Conservation (phyloP, 768 basidiomycete species). For the Mycena metata region DNA sequence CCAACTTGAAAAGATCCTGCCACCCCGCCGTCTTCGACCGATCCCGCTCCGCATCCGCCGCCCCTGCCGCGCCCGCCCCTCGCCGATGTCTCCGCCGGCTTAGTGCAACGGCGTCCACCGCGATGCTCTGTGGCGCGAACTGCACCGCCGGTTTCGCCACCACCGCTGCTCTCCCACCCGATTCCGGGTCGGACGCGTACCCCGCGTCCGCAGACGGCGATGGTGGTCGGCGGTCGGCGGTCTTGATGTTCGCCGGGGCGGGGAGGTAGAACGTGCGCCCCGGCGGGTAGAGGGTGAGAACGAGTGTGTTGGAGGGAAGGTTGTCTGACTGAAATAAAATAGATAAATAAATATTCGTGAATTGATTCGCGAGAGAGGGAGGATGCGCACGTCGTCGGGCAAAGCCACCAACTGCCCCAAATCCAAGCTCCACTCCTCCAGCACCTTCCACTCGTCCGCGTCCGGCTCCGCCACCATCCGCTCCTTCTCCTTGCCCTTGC, state of each 20-base stretch:
- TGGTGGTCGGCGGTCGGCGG: conserved; percentile 56
- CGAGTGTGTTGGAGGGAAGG: conserved; percentile 80
- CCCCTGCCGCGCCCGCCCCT: conserved; percentile 32
- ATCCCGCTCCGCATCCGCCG: conserved; percentile 33
- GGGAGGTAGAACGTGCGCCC: conserved; percentile 74
- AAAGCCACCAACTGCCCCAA: conserved; percentile 70
- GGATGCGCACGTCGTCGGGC: conserved; percentile 68
- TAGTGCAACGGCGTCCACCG: conserved; percentile 38
- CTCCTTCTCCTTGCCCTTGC: conserved; percentile 59
- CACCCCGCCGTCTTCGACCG: conserved; percentile 64
- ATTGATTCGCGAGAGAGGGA: conserved; percentile 19
- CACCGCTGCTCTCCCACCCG: conserved; percentile 59
- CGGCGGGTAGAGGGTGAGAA: conserved; percentile 74
- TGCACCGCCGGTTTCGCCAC: conserved; percentile 38
- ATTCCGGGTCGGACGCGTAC: conserved; percentile 82
- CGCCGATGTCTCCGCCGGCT: conserved; percentile 52
- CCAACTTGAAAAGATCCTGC: conserved; percentile 80
- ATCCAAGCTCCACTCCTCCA: conserved; percentile 78
- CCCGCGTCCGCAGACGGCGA: conserved; percentile 65
- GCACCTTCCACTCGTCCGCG: conserved; percentile 66
- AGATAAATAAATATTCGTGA: conserved; percentile 32
- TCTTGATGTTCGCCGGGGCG: conserved; percentile 46
- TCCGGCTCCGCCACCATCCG: conserved; percentile 33
- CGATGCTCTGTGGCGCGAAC: conserved; percentile 21
- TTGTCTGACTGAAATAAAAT: conserved; percentile 48